These are phyloP conservation scores for Hypoxylon fuscum DNA, from an alignment of 495 filamentous ascomycete species.

Conservation along the genomic window DNA sequence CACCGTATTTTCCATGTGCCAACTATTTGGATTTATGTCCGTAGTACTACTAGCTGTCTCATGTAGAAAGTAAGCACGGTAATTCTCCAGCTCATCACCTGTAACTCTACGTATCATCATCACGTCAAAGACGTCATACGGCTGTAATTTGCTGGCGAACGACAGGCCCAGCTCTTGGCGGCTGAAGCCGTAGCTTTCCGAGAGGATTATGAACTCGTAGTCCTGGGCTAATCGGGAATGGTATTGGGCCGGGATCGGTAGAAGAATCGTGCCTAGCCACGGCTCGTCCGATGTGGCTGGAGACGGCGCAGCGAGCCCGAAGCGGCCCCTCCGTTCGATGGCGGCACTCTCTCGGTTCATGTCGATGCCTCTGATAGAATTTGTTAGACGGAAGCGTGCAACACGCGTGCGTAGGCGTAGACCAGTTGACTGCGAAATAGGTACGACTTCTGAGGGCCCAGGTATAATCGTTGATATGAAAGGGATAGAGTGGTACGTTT, in stretches of 20 bases:
- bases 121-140: background rate
- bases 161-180: background rate
- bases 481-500: background rate
- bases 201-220: background rate
- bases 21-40: background rate
- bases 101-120: conserved; percentile 2
- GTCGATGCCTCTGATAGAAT: background rate
- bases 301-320: background rate
- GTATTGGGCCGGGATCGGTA: background rate
- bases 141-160: background rate
- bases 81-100: background rate
- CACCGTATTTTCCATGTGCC: background rate
- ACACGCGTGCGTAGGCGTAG: background rate
- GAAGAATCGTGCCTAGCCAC: background rate
- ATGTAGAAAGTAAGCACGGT: background rate
- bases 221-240: background rate
- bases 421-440: background rate
- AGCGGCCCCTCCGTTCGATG: conserved; percentile 1
- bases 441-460: background rate
- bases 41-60: background rate
- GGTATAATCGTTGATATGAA: background rate
- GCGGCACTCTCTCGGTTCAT: background rate
- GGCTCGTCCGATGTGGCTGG: background rate
- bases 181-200: conserved; percentile 2
- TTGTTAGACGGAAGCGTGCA: background rate